A percentile compares a stretch with the other conserved stretches of the same genome.
These are phyloP conservation scores for Didymella arachidicola DNA, from an alignment of 2,329 filamentous ascomycete species.

Conservation along the genomic window DNA sequence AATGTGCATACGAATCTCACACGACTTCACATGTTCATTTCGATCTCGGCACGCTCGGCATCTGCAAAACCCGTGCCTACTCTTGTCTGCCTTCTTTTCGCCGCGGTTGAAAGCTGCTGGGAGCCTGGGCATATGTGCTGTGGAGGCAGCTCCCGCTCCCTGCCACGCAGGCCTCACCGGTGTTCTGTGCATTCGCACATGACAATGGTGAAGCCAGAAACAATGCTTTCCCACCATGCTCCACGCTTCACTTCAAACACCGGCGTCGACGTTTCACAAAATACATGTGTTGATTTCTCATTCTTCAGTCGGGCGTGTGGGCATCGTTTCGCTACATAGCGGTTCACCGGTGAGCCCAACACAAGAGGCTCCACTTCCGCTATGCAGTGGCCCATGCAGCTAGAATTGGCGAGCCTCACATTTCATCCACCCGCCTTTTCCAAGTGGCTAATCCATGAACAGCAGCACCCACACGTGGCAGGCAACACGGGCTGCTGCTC, in stretches of 20 bases:
- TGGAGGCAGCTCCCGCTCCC: background rate
- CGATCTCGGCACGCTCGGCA: background rate
- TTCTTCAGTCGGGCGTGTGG: background rate
- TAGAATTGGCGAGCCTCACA: slow-evolving; percentile 8
- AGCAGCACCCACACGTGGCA: slow-evolving; percentile 31
- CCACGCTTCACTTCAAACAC: slow-evolving; percentile 1
- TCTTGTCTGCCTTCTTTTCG: background rate
- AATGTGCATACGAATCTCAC: slow-evolving; percentile 9
- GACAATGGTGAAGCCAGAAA: slow-evolving; percentile 1
- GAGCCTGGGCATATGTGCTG: background rate
- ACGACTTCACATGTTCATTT: background rate
- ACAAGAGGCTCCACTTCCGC: background rate
- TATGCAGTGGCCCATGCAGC: background rate
- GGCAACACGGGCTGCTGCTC: slow-evolving; percentile 3
- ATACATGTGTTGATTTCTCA: slow-evolving; percentile 5
- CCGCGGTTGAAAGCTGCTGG: background rate
- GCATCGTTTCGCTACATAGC: slow-evolving; percentile 2
- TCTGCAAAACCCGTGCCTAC: background rate
- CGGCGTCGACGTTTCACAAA: slow-evolving; percentile 1
- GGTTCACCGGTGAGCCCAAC: slow-evolving; percentile 3
- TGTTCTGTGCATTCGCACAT: background rate
- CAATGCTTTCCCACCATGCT: background rate
- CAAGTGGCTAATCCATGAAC: slow-evolving; percentile 10
- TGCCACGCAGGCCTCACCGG: background rate
- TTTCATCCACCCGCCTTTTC: background rate